Conservation (phyloP, 2,329 filamentous ascomycete genomes). For the Simplicillium sp. region DNA sequence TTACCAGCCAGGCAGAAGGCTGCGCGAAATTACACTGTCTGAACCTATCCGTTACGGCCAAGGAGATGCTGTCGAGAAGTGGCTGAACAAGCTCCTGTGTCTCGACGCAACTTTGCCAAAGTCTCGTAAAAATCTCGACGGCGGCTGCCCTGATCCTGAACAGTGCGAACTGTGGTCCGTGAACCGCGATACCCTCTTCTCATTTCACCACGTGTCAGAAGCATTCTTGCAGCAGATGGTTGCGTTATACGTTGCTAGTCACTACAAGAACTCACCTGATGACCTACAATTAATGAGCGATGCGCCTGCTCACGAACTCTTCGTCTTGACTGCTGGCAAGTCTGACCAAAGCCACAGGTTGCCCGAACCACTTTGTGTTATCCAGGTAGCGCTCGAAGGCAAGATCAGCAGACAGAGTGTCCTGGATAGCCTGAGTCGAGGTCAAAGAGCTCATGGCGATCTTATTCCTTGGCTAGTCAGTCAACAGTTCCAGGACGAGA, state of each 20-base stretch:
- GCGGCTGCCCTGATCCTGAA: slow-evolving; percentile 80
- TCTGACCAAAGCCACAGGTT: slow-evolving; percentile 67
- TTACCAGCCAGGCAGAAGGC: slow-evolving; percentile 59
- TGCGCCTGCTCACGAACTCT: slow-evolving; percentile 91
- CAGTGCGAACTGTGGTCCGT: slow-evolving; percentile 89
- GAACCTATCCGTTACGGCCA: slow-evolving; percentile 93
- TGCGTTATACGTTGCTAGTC: slow-evolving; percentile 89
- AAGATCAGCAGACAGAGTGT: slow-evolving; percentile 92
- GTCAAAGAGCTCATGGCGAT: slow-evolving; percentile 82
- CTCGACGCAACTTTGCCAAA: slow-evolving; percentile 84
- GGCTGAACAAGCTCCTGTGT: slow-evolving; percentile 90
- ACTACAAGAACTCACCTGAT: slow-evolving; percentile 97
- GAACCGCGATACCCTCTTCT: slow-evolving; percentile 95
- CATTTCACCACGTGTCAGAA: slow-evolving; percentile 93
- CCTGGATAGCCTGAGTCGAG: slow-evolving; percentile 77
- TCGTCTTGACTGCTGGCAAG: slow-evolving; percentile 82
- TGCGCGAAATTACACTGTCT: slow-evolving; percentile 84
- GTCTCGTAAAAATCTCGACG: slow-evolving; percentile 59
- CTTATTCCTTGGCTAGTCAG: slow-evolving; percentile 96
- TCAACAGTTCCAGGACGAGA: slow-evolving; percentile 96
- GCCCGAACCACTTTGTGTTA: slow-evolving; percentile 87
- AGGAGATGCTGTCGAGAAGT: slow-evolving; percentile 87
- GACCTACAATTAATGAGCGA: slow-evolving; percentile 98
- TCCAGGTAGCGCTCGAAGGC: slow-evolving; percentile 90
- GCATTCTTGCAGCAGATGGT: slow-evolving; percentile 98